Conservation (phyloP, 441 rosid species). For the Populus hybrid region DNA sequence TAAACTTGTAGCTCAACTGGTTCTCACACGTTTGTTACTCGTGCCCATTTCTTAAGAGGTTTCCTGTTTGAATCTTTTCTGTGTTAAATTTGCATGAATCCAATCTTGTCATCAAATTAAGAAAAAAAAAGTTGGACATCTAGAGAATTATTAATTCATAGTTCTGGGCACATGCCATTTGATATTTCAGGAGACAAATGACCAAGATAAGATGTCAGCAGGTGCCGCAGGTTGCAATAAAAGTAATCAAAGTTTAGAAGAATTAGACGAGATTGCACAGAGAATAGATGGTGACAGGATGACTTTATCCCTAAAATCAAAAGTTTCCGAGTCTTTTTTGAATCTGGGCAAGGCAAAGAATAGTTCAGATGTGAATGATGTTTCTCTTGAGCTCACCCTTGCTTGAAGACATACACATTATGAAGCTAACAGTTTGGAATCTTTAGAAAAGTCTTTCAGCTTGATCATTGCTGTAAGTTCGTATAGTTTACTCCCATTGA, state of each 20-base stretch:
- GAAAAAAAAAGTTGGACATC: not conserved
- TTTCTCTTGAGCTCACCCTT: constrained; percentile 63
- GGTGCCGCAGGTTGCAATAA: constrained; percentile 22
- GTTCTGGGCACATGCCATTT: not conserved
- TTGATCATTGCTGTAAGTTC: not conserved
- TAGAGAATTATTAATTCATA: not conserved
- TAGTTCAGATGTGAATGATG: constrained; percentile 23
- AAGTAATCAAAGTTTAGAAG: constrained; percentile 28
- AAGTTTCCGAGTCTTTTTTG: constrained; percentile 19
- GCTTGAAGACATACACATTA: not conserved
- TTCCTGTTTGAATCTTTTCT: too few relatives aligned
- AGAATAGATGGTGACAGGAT: constrained; percentile 14
- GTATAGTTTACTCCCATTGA: not conserved
- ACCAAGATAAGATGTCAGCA: constrained; percentile 20
- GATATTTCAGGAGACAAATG: constrained; percentile 24
- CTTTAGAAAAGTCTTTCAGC: not conserved
- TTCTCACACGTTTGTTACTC: not conserved
- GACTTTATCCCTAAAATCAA: constrained; percentile 24
- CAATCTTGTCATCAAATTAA: not conserved
- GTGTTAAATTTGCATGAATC: not conserved
- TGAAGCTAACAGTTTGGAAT: not conserved
- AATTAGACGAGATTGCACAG: constrained; percentile 5
- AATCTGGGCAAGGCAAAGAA: constrained; percentile 21
- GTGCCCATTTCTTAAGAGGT: too few relatives aligned
- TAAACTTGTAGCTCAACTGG: too few relatives aligned